These are phyloP conservation scores for grape (Vitis vinifera) DNA, from an alignment of 164 flowering plant species.

Conservation along the genomic window DNA sequence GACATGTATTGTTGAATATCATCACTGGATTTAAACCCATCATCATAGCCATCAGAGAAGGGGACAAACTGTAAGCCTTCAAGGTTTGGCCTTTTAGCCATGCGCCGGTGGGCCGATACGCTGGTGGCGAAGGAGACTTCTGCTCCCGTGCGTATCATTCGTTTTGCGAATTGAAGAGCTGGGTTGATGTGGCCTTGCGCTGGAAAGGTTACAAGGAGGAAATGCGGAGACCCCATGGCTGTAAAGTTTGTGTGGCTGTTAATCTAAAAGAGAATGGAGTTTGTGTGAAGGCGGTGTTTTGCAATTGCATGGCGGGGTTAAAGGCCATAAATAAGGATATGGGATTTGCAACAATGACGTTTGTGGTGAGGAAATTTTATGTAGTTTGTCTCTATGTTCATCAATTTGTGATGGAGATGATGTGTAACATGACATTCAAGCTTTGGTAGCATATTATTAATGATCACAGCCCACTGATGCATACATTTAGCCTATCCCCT, in stretches of 20 bases:
- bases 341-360: not conserved
- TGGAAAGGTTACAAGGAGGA: conserved; percentile 42
- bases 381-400: too few relatives aligned
- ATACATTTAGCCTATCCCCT: too few relatives aligned
- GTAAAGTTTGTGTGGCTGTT: too few relatives aligned
- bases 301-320: not conserved
- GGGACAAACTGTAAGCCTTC: conserved; percentile 29
- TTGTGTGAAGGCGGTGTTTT: not conserved
- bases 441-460: too few relatives aligned
- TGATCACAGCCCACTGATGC: too few relatives aligned
- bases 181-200: conserved; percentile 61
- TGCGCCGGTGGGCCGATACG: conserved; percentile 26
- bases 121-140: conserved; percentile 45
- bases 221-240: conserved; percentile 19
- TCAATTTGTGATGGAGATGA: too few relatives aligned
- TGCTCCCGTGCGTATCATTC: conserved; percentile 32
- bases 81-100: conserved; percentile 12
- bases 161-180: conserved; percentile 45
- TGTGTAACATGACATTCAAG: too few relatives aligned
- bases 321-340: not conserved
- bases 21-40: conserved; percentile 20
- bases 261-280: too few relatives aligned
- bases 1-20: conserved; percentile 13
- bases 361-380: not conserved
- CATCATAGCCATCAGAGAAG: conserved; percentile 57